phyloP scores from a whole-genome alignment of 176 grass and related monocot species.

The Secale cereale region DNA sequence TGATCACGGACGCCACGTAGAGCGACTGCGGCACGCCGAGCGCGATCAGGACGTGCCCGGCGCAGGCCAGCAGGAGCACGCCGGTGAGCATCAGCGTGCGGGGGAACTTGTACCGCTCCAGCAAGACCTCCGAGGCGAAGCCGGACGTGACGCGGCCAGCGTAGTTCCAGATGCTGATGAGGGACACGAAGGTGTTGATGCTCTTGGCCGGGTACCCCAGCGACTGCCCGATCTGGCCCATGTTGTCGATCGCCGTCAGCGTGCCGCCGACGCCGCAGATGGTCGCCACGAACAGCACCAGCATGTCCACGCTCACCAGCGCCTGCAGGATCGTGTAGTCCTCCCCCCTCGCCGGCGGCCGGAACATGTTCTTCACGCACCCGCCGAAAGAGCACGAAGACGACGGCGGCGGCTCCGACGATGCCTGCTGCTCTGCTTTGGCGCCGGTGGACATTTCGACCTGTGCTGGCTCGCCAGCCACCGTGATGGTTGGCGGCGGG shows the following conservation, averaged over 20 bases:
- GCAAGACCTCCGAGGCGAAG: not conserved
- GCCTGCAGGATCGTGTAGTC: constrained; percentile 84
- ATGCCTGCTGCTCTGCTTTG: not conserved
- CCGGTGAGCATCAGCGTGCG: constrained; percentile 28
- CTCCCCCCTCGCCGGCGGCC: constrained; percentile 52
- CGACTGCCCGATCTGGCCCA: constrained; percentile 62
- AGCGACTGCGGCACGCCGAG: constrained; percentile 31
- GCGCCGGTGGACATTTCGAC: not conserved
- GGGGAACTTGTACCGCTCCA: constrained; percentile 19
- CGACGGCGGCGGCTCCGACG: not conserved
- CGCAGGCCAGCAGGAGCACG: constrained; percentile 46
- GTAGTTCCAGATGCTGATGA: constrained; percentile 37
- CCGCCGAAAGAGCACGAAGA: not conserved
- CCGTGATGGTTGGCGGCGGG: not conserved
- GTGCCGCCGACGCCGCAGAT: constrained; percentile 49
- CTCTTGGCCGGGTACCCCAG: constrained; percentile 44
- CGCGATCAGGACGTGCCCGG: constrained; percentile 49
- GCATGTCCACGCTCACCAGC: constrained; percentile 73
- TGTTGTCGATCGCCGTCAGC: constrained; percentile 66
- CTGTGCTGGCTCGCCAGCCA: not conserved
- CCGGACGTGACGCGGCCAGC: constrained; percentile 4
- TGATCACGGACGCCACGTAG: constrained; percentile 36
- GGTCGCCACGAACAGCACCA: constrained; percentile 51
- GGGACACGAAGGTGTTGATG: constrained; percentile 28
- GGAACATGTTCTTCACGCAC: constrained; percentile 11